Base-by-base conservation (phyloP, 2,329 filamentous ascomycete genomes). In the Ophiostoma australiae region DNA sequence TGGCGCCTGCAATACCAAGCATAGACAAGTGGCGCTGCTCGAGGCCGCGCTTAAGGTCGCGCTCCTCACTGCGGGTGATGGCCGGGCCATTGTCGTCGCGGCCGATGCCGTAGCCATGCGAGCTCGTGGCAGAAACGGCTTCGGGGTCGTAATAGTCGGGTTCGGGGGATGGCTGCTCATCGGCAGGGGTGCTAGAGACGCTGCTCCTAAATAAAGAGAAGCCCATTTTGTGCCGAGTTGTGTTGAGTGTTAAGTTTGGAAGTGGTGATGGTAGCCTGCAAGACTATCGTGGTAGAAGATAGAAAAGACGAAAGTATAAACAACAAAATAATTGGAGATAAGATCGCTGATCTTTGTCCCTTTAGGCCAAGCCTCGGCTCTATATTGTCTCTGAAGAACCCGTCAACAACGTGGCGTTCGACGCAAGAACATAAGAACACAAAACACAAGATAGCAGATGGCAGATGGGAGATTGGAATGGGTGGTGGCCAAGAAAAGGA, bases 1-100 rank as follows among this genome's bases (percentile, higher is more conserved):
- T 89, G 17, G 82, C 82, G 69, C 83, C 83, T 73, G 80, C 81
- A 35, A 83, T 81, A 70, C 79, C 81, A 74, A 82, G 81, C 80
- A 82, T 82, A 74, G 82, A 81, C 74, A 83, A 76, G 76, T 83
- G 82, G 69, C 82, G 79, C 65, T 80, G 80, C 76, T 82, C 80
- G 74, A 83, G 73, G 8, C 72, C 72, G 31, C 72, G 73, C 68
- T 63, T 63, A 15, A 74, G 70, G 44, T 71, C 69, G 27, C 70
- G 72, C 44, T 69, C 67, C 48, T 73, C 73, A 4, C 67, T 55
- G 4, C 55, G 55, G 33, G 72, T 74, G 48, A 74, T 67, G 10
- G 66, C 66, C 11, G 41, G 70, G n/a, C 63, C 63, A 27, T 69
- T 52, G 48, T 69, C 69, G 71, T 13, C 58, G 6, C 31, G 48